These are phyloP conservation scores for Fusarium tjaetaba DNA, from an alignment of 2,329 filamentous ascomycete species.

Conservation along the genomic window DNA sequence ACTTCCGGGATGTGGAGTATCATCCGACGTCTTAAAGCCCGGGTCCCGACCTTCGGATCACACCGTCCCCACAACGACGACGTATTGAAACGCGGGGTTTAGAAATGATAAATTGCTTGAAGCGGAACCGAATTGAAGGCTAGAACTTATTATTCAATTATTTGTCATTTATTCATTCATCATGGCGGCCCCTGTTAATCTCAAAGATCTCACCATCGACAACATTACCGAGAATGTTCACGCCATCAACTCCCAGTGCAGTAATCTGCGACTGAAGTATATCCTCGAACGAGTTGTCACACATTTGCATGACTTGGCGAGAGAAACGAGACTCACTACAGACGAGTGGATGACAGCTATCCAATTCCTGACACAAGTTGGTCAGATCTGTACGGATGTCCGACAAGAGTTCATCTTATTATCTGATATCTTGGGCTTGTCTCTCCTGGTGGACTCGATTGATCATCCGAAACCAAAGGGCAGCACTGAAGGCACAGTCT, in stretches of 20 bases:
- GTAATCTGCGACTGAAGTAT: conserved; percentile 71
- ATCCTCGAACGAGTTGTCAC: conserved; percentile 75
- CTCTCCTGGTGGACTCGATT: conserved; percentile 78
- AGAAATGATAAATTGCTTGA: not conserved
- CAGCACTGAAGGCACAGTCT: conserved; percentile 79
- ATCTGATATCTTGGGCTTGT: conserved; percentile 78
- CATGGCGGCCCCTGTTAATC: conserved; percentile 16
- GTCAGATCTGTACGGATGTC: conserved; percentile 74
- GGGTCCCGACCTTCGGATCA: not conserved
- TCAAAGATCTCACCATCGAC: conserved; percentile 70
- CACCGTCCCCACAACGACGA: not conserved
- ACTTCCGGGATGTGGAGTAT: not conserved
- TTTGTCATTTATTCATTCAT: not conserved
- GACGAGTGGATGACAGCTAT: conserved; percentile 79
- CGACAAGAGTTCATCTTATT: conserved; percentile 83
- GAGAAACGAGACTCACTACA: conserved; percentile 77
- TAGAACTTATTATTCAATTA: not conserved
- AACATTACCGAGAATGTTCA: conserved; percentile 80
- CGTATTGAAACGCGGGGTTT: conserved; percentile 2
- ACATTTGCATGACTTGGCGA: conserved; percentile 80
- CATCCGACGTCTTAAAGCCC: not conserved
- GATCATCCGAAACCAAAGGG: conserved; percentile 77
- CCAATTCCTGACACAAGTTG: conserved; percentile 73
- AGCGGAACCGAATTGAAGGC: not conserved
- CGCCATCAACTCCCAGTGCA: conserved; percentile 73